These are phyloP conservation scores for Neltuma alba DNA, from an alignment of 306 rosid genomes.

Conservation along the genomic window DNA sequence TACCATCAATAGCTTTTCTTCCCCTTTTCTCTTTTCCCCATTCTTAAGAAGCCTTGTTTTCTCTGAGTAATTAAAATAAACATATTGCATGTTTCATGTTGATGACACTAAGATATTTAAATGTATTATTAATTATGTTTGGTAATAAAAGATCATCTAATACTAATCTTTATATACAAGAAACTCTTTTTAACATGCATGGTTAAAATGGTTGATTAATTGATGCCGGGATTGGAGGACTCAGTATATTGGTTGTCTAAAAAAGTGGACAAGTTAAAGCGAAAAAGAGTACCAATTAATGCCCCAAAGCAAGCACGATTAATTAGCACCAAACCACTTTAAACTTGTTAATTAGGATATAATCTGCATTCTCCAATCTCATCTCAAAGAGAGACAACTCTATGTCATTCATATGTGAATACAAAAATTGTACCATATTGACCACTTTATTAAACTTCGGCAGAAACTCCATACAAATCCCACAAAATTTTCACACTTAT, in stretches of 20 bases:
- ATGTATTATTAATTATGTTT: not conserved
- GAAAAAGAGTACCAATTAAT: not conserved
- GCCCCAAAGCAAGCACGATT: not conserved
- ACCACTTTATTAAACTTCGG: not conserved
- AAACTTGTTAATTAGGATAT: not conserved
- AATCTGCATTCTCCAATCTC: not conserved
- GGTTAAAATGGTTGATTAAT: not conserved
- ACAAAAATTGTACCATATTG: not conserved
- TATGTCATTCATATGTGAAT: not conserved
- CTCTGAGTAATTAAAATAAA: no score
- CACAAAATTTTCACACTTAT: conserved; percentile 21
- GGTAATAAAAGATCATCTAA: not conserved
- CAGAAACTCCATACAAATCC: conserved; percentile 3
- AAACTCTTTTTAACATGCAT: not conserved
- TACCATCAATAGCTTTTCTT: no score
- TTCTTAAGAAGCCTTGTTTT: no score
- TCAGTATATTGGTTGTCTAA: not conserved
- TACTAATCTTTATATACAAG: not conserved
- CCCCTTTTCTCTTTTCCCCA: no score
- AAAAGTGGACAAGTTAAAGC: not conserved
- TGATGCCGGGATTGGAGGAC: not conserved
- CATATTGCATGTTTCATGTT: not conserved
- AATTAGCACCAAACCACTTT: not conserved
- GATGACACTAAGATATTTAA: not conserved
- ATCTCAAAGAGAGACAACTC: not conserved